Percentiles rank a stretch among this genome's conserved stretches.
These are phyloP conservation scores for Torulaspora quercuum DNA, from an alignment of 805 yeast species.

Conservation along the genomic window DNA sequence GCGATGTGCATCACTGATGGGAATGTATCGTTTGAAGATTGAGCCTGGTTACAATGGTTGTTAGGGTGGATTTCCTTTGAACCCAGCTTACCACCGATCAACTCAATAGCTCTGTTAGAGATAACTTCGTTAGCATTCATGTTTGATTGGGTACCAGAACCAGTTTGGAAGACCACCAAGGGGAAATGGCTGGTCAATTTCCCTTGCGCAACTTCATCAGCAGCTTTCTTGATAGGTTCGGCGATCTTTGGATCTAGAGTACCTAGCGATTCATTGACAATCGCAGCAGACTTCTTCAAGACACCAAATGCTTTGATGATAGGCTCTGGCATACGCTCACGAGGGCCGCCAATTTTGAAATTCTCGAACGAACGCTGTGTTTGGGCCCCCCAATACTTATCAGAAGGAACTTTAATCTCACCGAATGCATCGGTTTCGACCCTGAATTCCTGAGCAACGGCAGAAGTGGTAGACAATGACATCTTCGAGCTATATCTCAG, in stretches of 20 bases:
- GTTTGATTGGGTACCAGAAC: conserved; percentile 97
- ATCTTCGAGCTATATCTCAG: conserved; percentile 2
- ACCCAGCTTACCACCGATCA: conserved; percentile 88
- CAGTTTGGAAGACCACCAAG: conserved; percentile 97
- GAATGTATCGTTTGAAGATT: conserved; percentile 98
- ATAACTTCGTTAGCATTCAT: conserved; percentile 99
- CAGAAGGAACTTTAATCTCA: conserved; percentile 82
- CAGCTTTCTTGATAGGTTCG: conserved; percentile 84
- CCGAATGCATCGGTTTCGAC: conserved; percentile 96
- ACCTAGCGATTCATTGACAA: conserved; percentile 80
- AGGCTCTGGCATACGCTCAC: conserved; percentile 90
- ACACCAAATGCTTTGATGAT: conserved; percentile 89
- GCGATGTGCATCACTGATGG: conserved; percentile 99
- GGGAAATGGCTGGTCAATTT: conserved; percentile 94
- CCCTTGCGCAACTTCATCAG: conserved; percentile 91
- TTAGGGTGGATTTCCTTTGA: conserved; percentile 95
- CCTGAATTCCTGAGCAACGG: conserved; percentile 39
- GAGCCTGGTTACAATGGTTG: conserved; percentile 97
- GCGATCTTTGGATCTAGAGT: conserved; percentile 79
- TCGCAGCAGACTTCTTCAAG: conserved; percentile 91
- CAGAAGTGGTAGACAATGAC: conserved; percentile 9
- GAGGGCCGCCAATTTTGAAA: conserved; percentile 92
- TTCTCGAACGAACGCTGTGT: conserved; percentile 90
- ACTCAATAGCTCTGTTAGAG: conserved; percentile 95
- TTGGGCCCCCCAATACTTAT: conserved; percentile 97